Conservation (phyloP, 2,329 filamentous ascomycete genomes). For the Aspergillus flavus region DNA sequence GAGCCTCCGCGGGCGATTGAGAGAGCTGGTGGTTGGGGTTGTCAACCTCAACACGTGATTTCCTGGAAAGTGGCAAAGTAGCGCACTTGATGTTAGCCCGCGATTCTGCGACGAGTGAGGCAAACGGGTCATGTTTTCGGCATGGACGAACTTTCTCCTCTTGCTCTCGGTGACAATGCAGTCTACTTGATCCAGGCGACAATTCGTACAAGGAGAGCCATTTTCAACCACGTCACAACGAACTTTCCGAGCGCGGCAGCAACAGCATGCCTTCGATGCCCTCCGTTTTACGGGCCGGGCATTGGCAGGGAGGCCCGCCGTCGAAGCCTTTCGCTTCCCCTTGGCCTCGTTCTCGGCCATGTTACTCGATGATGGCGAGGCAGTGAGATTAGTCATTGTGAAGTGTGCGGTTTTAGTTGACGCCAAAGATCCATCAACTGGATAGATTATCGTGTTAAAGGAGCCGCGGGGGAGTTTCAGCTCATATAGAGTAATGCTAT, state of each 20-base stretch:
- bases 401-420: constrained; percentile 14
- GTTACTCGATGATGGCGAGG: constrained; percentile 21
- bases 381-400: constrained; percentile 29
- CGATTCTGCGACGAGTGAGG: constrained; percentile 6
- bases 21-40: constrained; percentile 31
- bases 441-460: neutral
- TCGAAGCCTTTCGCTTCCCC: constrained; percentile 60
- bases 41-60: constrained; percentile 45
- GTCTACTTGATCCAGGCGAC: constrained; percentile 60
- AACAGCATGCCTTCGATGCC: constrained; percentile 88
- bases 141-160: constrained; percentile 60
- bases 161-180: constrained; percentile 75
- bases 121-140: constrained; percentile 17
- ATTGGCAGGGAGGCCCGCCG: constrained; percentile 56
- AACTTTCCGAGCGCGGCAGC: constrained; percentile 86
- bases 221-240: constrained; percentile 90
- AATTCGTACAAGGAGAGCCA: constrained; percentile 84
- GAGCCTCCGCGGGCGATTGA: constrained; percentile 38
- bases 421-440: constrained; percentile 7
- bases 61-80: constrained; percentile 30
- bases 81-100: constrained; percentile 16
- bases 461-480: neutral
- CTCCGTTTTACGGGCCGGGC: constrained; percentile 72
- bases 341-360: constrained; percentile 35
- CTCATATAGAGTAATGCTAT: constrained; percentile 10